Conservation (phyloP, 1,139 yeast species). For the Geotrichum phurueaensis region DNA sequence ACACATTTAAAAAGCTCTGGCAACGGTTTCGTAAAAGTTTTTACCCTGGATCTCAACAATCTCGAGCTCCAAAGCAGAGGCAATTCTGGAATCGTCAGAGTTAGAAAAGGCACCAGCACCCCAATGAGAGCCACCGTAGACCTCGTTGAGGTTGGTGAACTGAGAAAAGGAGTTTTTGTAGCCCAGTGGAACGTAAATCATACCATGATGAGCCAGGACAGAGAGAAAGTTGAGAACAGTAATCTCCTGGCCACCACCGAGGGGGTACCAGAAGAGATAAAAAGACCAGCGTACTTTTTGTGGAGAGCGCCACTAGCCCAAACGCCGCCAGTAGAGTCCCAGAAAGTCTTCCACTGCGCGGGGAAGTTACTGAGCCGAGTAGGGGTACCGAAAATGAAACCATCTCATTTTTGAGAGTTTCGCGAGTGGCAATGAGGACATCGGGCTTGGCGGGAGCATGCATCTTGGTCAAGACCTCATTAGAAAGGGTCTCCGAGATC, state of each 20-base stretch:
- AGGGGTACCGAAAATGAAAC: conserved; percentile 74
- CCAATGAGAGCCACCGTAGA: conserved; percentile 83
- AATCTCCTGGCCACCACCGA: conserved; percentile 80
- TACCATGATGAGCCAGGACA: conserved; percentile 62
- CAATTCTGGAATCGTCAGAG: conserved; percentile 71
- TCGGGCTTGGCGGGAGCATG: conserved; percentile 63
- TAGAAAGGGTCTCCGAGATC: conserved; percentile 70
- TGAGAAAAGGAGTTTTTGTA: conserved; percentile 57
- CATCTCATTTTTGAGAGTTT: conserved; percentile 65
- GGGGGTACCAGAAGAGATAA: conserved; percentile 74
- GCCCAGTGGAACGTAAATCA: conserved; percentile 70
- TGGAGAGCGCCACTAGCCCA: conserved; percentile 73
- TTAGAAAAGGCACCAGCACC: conserved; percentile 84
- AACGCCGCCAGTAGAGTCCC: conserved; percentile 77
- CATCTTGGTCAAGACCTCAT: conserved; percentile 53
- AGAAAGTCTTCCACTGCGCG: conserved; percentile 74
- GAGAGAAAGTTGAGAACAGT: conserved; percentile 63
- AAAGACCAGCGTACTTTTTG: conserved; percentile 73
- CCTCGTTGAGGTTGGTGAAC: conserved; percentile 56
- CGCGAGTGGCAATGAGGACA: conserved; percentile 66
- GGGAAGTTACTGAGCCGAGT: conserved; percentile 80
- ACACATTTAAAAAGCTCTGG: no score
- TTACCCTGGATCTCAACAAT: conserved; percentile 59
- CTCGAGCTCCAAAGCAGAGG: conserved; percentile 53
- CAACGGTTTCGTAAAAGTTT: conserved; percentile 44